phyloP scores from a whole-genome alignment of 371 early-diverging fungal species.

The Capillidium heterosporum region DNA sequence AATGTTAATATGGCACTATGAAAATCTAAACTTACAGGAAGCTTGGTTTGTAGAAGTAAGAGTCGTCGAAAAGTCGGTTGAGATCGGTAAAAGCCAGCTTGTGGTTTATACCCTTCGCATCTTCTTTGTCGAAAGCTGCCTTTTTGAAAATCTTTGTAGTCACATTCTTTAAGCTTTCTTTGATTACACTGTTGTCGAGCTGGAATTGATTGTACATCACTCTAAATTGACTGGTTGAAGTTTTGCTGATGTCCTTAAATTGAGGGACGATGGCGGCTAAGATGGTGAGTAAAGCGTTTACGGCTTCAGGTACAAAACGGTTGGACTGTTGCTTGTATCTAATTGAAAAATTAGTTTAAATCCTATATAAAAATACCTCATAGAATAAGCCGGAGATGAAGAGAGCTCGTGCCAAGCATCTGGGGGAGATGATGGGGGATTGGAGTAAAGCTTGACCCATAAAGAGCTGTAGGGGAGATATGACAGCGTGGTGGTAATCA shows the following conservation, averaged over 20 bases:
- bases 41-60: neutral
- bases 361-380: neutral
- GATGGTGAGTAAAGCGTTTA: conserved; percentile 42
- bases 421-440: neutral
- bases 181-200: neutral
- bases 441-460: conserved; percentile 37
- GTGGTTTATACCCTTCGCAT: neutral
- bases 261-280: conserved; percentile 30
- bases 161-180: neutral
- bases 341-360: conserved; percentile 4
- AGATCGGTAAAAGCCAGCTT: neutral
- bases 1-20: neutral
- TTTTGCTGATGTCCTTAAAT: conserved; percentile 16
- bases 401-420: neutral
- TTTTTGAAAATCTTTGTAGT: neutral
- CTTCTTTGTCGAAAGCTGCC: neutral
- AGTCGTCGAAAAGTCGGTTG: neutral
- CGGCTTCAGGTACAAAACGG: conserved; percentile 66
- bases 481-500: conserved; percentile 68
- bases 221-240: conserved; percentile 17
- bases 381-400: neutral
- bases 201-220: conserved; percentile 15
- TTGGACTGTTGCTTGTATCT: conserved; percentile 57
- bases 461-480: conserved; percentile 62
- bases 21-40: neutral